These are phyloP conservation scores for Pisolithus tinctorius DNA, from an alignment of 768 basidiomycete genomes.

Conservation along the genomic window DNA sequence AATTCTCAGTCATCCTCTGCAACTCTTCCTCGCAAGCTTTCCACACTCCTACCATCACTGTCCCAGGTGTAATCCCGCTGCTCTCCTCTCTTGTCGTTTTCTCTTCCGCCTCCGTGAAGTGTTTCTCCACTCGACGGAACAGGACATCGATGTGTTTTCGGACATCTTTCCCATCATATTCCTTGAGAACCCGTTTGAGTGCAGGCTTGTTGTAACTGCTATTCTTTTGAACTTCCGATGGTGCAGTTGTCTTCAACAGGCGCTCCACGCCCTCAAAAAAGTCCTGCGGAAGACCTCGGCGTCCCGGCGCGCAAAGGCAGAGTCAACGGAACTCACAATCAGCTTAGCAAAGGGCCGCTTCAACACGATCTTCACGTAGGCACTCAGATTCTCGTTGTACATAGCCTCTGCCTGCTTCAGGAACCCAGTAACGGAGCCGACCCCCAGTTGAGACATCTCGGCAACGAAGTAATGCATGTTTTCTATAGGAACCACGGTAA, in stretches of 20 bases:
- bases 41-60: conserved; percentile 82
- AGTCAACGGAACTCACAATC: conserved; percentile 50
- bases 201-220: conserved; percentile 67
- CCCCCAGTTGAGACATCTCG: conserved; percentile 67
- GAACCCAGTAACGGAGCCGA: conserved; percentile 56
- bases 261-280: conserved; percentile 91
- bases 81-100: conserved; percentile 49
- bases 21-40: conserved; percentile 85
- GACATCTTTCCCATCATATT: conserved; percentile 82
- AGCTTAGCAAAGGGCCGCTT: conserved; percentile 82
- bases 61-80: conserved; percentile 51
- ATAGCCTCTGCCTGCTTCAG: conserved; percentile 69
- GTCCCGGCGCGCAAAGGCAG: not conserved
- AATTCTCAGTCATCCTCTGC: conserved; percentile 62
- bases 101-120: conserved; percentile 81
- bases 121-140: conserved; percentile 91
- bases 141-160: conserved; percentile 83
- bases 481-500: conserved; percentile 43
- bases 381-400: conserved; percentile 83
- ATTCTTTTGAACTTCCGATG: conserved; percentile 71
- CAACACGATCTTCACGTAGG: conserved; percentile 84
- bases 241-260: conserved; percentile 72
- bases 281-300: conserved; percentile 47
- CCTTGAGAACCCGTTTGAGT: conserved; percentile 81
- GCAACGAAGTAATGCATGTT: conserved; percentile 95